Base-by-base conservation (phyloP, 371 early-diverging fungal species). In the Batrachochytrium dendrobatidis region DNA sequence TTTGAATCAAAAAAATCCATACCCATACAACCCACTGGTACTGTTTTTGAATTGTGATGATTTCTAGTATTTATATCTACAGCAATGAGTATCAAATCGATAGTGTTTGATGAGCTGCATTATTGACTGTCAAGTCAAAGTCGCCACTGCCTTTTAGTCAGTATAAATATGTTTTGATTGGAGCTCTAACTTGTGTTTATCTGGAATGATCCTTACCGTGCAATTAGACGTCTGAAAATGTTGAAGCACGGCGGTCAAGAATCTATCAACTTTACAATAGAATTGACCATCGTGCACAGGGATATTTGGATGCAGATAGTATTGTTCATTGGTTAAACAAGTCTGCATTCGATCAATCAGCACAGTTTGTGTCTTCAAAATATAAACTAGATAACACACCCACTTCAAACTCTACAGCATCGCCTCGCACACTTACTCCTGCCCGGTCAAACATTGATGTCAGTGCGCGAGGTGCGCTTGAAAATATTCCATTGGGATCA, bases 231-330 rank as follows among this genome's bases (percentile, higher is more conserved):
- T n/a, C n/a, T n/a, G n/a, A n/a, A n/a, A n/a, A n/a, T n/a, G n/a
- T n/a, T n/a, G n/a, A n/a, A n/a, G n/a, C n/a, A n/a, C 34, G 66
- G 3, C 50, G 62, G 17, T 56, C 58, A 17, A 61, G 68, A 12
- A 62, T 68, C 12, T 34, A 50, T 8, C 22, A 17, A 49, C 65
- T 68, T 2, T 68, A 64, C 28, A 56, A 64, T 18, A 28, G 30
- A 17, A 39, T 68, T n/a, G 68, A 65, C 31, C 52, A 61, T 35
- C 39, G 39, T 31, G 49, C 57, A n/a, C 52, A 34, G 8, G 68
- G 68, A 22, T 64, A 53, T 33, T 57, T 68, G 5, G 65, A 65
- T 28, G 61, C 56, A 3, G 64, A 61, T 34, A 63, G 60, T 50
- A 60, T 67, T 43, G 30, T 55, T 15, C 56, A 56, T 10, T 58